A percentile compares a stretch with the other conserved stretches of the same genome.
phyloP scores from a whole-genome alignment of 768 basidiomycete species.

The Pleurotus ostreatus region DNA sequence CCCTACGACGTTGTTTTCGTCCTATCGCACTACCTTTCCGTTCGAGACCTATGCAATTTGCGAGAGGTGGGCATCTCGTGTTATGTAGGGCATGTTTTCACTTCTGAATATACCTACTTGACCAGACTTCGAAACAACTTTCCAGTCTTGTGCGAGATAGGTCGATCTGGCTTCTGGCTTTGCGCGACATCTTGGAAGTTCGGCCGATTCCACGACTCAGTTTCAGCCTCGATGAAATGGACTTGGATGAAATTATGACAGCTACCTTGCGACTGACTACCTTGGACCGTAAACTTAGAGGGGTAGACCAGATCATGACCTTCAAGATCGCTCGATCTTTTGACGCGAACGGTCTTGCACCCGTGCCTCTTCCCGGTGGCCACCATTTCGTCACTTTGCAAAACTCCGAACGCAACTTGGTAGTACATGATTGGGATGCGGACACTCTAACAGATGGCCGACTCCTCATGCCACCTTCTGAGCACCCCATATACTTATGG shows the following conservation, averaged over 20 bases:
- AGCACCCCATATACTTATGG: not conserved
- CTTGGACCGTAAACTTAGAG: not conserved
- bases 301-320: no score
- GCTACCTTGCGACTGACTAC: not conserved
- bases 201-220: not conserved
- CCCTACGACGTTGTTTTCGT: not conserved
- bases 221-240: not conserved
- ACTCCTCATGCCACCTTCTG: not conserved
- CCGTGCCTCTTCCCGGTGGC: not conserved
- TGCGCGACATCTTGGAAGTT: not conserved
- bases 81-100: not conserved
- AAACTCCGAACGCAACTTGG: not conserved
- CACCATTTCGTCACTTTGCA: not conserved
- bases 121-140: not conserved
- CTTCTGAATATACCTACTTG: not conserved
- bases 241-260: not conserved
- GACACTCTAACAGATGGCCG: no score
- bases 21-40: not conserved
- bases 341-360: not conserved
- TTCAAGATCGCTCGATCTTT: not conserved
- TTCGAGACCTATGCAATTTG: not conserved
- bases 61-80: not conserved
- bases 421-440: not conserved
- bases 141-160: not conserved
- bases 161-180: not conserved